Percentiles rank a stretch among this genome's conserved stretches.
These are phyloP conservation scores for Lactarius indigo DNA, from an alignment of 768 basidiomycete genomes.

Conservation along the genomic window DNA sequence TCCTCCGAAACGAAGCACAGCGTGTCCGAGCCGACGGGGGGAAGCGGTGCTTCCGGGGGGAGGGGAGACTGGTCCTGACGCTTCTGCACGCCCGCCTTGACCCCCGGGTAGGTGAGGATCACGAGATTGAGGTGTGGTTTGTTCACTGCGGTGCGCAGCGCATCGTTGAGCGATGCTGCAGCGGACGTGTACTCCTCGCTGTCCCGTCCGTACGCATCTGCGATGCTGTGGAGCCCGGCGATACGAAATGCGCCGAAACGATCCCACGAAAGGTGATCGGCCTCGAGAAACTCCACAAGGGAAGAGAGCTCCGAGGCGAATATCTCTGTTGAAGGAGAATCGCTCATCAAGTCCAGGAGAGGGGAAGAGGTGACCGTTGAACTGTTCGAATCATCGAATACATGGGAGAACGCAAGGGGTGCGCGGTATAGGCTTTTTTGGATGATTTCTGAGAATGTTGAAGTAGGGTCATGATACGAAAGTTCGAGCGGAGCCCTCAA, in stretches of 20 bases:
- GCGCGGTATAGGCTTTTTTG: constrained; percentile 60
- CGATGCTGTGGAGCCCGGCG: constrained; percentile 47
- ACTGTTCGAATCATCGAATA: constrained; percentile 39
- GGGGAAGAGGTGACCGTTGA: constrained; percentile 32
- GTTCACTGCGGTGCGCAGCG: constrained; percentile 44
- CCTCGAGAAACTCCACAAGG: constrained; percentile 50
- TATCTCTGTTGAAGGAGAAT: constrained; percentile 36
- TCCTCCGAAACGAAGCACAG: constrained; percentile 57
- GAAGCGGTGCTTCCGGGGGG: constrained; percentile 44
- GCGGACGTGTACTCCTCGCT: constrained; percentile 56
- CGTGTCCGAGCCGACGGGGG: constrained; percentile 56
- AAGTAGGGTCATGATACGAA: constrained; percentile 31
- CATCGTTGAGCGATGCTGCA: constrained; percentile 41
- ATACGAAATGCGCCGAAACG: constrained; percentile 64
- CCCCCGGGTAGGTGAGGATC: constrained; percentile 45
- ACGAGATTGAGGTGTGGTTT: constrained; percentile 45
- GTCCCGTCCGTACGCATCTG: constrained; percentile 41
- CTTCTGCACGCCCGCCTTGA: constrained; percentile 29
- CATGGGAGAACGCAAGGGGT: constrained; percentile 49
- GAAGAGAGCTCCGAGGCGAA: constrained; percentile 45
- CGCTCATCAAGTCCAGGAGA: constrained; percentile 41
- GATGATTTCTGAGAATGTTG: constrained; percentile 50
- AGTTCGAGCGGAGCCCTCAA: constrained; percentile 48
- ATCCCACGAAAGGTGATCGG: constrained; percentile 39
- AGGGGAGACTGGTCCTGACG: constrained; percentile 41